Evolutionary conservation across 352 stramenopile genomes (phyloP), one percentile per base, ranked within the genome.

Genomic region (Achlya hypogyna): DNA sequence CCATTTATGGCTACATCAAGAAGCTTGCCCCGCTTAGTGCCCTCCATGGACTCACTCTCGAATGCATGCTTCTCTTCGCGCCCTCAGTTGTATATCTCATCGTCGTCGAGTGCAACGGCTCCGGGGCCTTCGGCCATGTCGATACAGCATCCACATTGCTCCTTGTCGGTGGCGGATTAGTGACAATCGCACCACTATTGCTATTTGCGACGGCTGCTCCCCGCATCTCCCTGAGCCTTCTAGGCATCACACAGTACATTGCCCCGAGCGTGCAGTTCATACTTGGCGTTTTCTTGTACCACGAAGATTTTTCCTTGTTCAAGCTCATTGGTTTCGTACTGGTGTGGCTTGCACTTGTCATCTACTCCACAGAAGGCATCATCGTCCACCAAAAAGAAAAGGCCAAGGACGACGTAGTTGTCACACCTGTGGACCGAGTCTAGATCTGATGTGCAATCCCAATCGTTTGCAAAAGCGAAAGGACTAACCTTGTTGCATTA

Each of bases 361-460:
- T 47, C 31, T 65, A 53, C 31, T 56, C 59, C 5, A 58, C 8
- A 14, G 29, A 65, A 47, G 34, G 59, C 35, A 31, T 53, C 20
- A 25, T 47, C 23, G 23, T 16, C 10, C 56, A 64, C 9, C 28
- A 59, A 53, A 27, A 64, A 64, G 22, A 54, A 62, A 62, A 45
- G n/a, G 14, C 53, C 8, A 25, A 52, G 5, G 54, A 51, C 8
- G 29, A 27, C 25, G 25, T 6, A 9, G n/a, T 25, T 53, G 54
- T 63, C n/a, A n/a, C n/a, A n/a, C n/a, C n/a, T n/a, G n/a, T n/a
- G n/a, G n/a, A n/a, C n/a, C n/a, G n/a, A n/a, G n/a, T n/a, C n/a
- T n/a, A n/a, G n/a, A n/a, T n/a, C n/a, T n/a, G n/a, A n/a, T n/a
- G n/a, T n/a, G n/a, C n/a, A n/a, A n/a, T n/a, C n/a, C n/a, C n/a